These are phyloP conservation scores for Rhamnella rubrinervis DNA, from an alignment of 331 rosid species.

Conservation along the genomic window DNA sequence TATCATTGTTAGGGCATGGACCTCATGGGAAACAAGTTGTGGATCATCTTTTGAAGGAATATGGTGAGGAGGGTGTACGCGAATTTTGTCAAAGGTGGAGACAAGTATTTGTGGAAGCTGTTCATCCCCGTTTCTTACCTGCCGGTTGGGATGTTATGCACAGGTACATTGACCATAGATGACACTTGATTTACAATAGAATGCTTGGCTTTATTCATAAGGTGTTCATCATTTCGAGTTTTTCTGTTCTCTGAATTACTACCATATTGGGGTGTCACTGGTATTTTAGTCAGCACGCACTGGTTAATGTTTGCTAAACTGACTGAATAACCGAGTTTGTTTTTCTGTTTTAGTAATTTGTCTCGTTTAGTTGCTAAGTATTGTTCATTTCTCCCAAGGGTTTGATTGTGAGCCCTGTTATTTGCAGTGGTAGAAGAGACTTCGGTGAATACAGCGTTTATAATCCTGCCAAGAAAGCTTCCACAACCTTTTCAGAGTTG, in stretches of 20 bases:
- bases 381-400: constrained; percentile 47
- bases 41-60: constrained; percentile 64
- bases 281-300: no score
- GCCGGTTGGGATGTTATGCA: constrained; percentile 91
- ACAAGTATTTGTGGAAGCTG: constrained; percentile 77
- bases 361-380: constrained; percentile 32
- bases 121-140: constrained; percentile 86
- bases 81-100: constrained; percentile 93
- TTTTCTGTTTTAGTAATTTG: no score
- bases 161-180: constrained; percentile 53
- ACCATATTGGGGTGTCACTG: no score
- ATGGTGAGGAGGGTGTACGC: constrained; percentile 71
- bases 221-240: neutral
- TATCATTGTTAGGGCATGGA: constrained; percentile 89
- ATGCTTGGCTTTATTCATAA: neutral
- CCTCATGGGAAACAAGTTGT: constrained; percentile 97
- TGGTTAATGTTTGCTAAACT: no score
- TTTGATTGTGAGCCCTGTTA: constrained; percentile 55
- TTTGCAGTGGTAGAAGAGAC: constrained; percentile 86
- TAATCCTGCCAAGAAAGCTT: constrained; percentile 46
- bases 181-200: constrained; percentile 5
- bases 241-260: neutral
- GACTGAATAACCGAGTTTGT: no score
- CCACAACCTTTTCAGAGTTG: constrained; percentile 7
- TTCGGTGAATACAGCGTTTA: constrained; percentile 83